phyloP scores from a whole-genome alignment of 2,329 filamentous ascomycete species.

The Fusarium sp. region DNA sequence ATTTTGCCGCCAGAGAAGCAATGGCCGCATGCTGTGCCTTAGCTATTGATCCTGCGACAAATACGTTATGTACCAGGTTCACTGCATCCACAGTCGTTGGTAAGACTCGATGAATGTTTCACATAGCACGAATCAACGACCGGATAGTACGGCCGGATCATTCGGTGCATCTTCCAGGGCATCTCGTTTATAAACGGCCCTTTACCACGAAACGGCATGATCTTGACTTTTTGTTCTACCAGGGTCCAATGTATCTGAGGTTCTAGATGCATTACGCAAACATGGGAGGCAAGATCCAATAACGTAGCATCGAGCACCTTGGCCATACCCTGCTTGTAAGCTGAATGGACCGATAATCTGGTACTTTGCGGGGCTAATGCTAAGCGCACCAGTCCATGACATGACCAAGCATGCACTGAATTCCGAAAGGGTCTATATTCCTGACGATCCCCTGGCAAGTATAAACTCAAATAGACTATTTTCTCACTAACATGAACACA shows the following conservation, averaged over 20 bases:
- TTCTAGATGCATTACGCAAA: background rate
- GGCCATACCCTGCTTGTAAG: background rate
- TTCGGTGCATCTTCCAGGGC: background rate
- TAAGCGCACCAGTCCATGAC: background rate
- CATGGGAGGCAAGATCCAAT: background rate
- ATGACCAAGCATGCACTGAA: background rate
- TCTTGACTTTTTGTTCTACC: background rate
- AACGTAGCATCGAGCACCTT: background rate
- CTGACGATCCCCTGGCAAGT: background rate
- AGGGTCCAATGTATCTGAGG: background rate
- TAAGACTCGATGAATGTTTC: background rate
- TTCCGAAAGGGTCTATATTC: background rate
- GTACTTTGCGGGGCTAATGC: background rate
- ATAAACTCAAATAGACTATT: background rate
- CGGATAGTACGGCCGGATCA: background rate
- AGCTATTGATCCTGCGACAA: too few species aligned
- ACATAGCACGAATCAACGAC: rapidly evolving
- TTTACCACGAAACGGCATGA: background rate
- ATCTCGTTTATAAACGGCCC: background rate
- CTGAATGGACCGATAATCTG: background rate
- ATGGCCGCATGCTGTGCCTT: background rate
- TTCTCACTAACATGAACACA: background rate
- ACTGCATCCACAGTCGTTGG: background rate
- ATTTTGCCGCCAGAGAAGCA: background rate
- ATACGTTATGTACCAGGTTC: too few species aligned